Base-by-base conservation (phyloP, 768 basidiomycete species). In the Gautieria morchelliformis region DNA sequence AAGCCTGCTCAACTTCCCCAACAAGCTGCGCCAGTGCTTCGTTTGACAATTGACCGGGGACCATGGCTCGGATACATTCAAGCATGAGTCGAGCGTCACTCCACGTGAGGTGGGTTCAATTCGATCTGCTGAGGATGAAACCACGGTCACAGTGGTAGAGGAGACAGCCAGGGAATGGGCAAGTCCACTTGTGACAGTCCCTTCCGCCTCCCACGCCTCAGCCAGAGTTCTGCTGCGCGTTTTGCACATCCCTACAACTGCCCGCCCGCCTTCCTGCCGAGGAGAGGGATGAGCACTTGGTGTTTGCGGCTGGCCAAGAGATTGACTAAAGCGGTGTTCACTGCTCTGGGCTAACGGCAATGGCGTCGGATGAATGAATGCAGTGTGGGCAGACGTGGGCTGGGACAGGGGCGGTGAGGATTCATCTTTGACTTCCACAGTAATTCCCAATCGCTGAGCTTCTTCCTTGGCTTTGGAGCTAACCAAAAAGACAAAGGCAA, bases 151-250 rank as follows among this genome's bases (percentile, higher is more conserved):
- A n/a, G 24, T 22, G n/a, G 49, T 17, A 19, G 7, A 20, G 9
- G 32, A 42, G 22, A 39, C 24, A 20, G 10, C 3, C n/a, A 41
- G 22, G 44, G 37, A 14, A 24, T 19, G 17, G 11, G 41, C 20
- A 30, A 24, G 53, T 22, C 11, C 41, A 11, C 53, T 20, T 15
- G 19, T 19, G 44, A 30, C 11, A 33, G 19, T 17, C 17, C 17
- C 44, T 14, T 33, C 24, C 11, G 55, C 46, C 15, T 56, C 45
- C 4, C 45, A 30, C n/a, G 55, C 47, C 35, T 56, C 55, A 39
- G 55, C 55, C 30, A 56, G 37, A 1, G 55, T 56, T 35, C 46
- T 46, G 47, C 55, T 56, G 45, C 55, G 55, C 47, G 55, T 56
- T 35, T 56, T 56, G 45, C 55, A 30, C 55, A 47, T 56, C 14